These are phyloP conservation scores for Jamesozyma lodderae DNA, from an alignment of 805 yeast species.

Conservation along the genomic window DNA sequence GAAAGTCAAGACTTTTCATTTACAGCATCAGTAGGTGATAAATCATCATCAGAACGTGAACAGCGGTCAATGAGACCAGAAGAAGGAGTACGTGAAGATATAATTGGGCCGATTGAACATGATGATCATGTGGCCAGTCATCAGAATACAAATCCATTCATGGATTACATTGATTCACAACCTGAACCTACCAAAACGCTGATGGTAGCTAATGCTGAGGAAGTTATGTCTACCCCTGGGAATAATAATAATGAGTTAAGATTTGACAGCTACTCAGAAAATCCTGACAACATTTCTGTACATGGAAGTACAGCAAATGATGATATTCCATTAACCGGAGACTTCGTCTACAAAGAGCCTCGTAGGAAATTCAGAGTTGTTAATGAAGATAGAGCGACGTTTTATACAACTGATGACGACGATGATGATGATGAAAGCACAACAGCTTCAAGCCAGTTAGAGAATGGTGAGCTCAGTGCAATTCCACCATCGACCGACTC, in stretches of 20 bases:
- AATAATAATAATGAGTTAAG: not conserved
- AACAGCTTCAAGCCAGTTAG: too few relatives aligned
- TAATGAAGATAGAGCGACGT: slow-evolving; percentile 25
- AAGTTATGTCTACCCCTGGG: not conserved
- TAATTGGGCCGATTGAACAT: not conserved
- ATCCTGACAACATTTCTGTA: not conserved
- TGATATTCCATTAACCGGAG: not conserved
- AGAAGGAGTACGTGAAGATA: not conserved
- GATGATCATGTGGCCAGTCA: not conserved
- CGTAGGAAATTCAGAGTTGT: slow-evolving; percentile 23
- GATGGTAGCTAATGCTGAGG: not conserved
- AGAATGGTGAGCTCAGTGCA: too few relatives aligned
- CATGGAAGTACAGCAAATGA: not conserved
- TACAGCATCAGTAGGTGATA: slow-evolving; percentile 12
- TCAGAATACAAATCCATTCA: slow-evolving; percentile 2
- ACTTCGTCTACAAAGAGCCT: slow-evolving; percentile 3
- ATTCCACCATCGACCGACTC: too few relatives aligned
- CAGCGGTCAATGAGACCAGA: too few relatives aligned
- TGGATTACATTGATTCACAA: not conserved
- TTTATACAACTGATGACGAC: slow-evolving; percentile 15
- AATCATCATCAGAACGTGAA: too few relatives aligned
- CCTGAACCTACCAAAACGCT: not conserved
- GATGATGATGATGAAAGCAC: too few relatives aligned
- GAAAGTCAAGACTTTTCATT: slow-evolving; percentile 11
- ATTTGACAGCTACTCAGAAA: not conserved